Base-by-base conservation (phyloP, 176 grass and related monocot species). In the Carex pumila region DNA sequence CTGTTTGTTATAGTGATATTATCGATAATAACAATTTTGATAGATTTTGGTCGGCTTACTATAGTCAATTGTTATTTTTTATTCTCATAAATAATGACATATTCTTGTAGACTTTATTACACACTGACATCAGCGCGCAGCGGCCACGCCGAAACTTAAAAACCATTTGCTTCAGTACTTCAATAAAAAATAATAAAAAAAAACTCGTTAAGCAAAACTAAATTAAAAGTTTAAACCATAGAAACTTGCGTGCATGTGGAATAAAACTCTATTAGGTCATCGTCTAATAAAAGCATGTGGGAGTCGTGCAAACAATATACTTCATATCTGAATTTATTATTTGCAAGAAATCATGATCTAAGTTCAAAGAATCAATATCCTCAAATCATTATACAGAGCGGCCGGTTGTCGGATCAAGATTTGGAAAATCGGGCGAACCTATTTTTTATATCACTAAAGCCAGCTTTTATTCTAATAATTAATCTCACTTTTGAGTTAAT, bases 201-300 rank as follows among this genome's bases (percentile, higher is more conserved):
- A 22, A 15, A 9, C 4, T 21, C 21, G 11, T 75, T 53, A 12
- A 47, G 25, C 52, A 25, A 50, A 73, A 73, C 7, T 25, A 25
- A 25, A 25, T 25, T 25, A 25, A 25, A 25, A 25, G 0, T 50
- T 50, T 12, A 50, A 19, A 62, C 45, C 71, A 25, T 52, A 10
- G 5, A 55, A 53, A 19, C 55, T 60, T 62, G 78, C 31, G 55
- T 81, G 78, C 78, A 81, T 45, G 56, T 82, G 79, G 57, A 81
- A 47, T 1, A 11, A 49, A 47, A 64, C 79, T 81, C 79, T 45
- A 62, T 63, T 81, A 65, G 9, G 3, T 50, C 36, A 50, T 82
- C 60, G 21, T 82, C n/a, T 53, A 62, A 82, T 65, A 62, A 82
- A 65, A 52, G 61, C 80, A 82, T 66, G 80, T 82, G 80, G 37